Conservation (phyloP, 139 green algal genomes). For the Raphidocelis subcapitata region DNA sequence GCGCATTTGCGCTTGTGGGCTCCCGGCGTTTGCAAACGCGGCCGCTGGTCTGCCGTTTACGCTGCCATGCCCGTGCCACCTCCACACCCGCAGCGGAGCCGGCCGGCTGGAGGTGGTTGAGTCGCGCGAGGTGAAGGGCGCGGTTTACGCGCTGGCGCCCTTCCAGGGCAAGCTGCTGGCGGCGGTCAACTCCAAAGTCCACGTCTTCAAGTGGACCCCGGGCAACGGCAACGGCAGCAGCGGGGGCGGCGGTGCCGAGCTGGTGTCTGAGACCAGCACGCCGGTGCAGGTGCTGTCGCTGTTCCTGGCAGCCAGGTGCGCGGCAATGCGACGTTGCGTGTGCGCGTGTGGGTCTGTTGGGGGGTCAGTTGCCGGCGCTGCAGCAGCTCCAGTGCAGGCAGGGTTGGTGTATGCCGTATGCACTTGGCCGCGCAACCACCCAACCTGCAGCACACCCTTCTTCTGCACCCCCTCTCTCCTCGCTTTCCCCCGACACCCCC, state of each 20-base stretch:
- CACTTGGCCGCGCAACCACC: too few relatives aligned
- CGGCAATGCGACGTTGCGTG: background rate
- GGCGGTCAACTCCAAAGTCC: conserved; percentile 91
- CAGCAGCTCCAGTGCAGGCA: too few relatives aligned
- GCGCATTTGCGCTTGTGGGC: too few relatives aligned
- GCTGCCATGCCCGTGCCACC: too few relatives aligned
- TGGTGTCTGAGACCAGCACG: conserved; percentile 70
- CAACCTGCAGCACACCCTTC: too few relatives aligned
- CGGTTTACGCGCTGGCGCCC: conserved; percentile 77
- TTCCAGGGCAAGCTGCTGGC: conserved; percentile 75
- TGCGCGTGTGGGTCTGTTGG: background rate
- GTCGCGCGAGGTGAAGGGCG: conserved; percentile 82
- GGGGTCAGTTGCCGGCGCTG: background rate
- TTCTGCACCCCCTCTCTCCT: too few relatives aligned
- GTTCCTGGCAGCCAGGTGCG: conserved; percentile 62
- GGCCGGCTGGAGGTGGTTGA: conserved; percentile 17
- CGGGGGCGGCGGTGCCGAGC: conserved; percentile 46
- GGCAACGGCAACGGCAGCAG: too few relatives aligned
- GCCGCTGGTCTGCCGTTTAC: too few relatives aligned
- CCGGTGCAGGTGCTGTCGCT: conserved; percentile 82
- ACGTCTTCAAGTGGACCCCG: conserved; percentile 71
- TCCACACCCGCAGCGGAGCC: background rate
- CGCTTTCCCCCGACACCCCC: too few relatives aligned
- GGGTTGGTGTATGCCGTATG: too few relatives aligned
- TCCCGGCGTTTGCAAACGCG: too few relatives aligned